A percentile compares a stretch with the other conserved stretches of the same genome.
Evolutionary conservation across 164 flowering plant genomes (phyloP).

Genomic region (Tetracentron sinense): DNA sequence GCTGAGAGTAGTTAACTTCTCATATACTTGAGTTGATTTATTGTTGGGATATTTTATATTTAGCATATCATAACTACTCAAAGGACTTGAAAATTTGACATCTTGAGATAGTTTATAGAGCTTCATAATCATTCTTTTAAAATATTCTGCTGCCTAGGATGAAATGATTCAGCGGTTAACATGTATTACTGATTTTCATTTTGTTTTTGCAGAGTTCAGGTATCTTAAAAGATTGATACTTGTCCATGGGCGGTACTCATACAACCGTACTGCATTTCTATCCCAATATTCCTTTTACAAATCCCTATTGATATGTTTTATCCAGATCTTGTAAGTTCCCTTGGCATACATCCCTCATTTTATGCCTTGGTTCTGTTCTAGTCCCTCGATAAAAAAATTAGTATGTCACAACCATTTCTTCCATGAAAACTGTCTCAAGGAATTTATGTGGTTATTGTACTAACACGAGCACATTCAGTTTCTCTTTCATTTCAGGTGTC

Average conservation of each 20-base stretch:
- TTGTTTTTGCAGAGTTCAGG: constrained; percentile 81
- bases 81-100: not conserved
- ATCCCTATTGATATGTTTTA: constrained; percentile 88
- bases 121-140: not conserved
- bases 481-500: constrained; percentile 96
- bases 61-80: not conserved
- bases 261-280: constrained; percentile 95
- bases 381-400: no score
- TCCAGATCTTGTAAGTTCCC: constrained; percentile 89
- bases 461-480: constrained; percentile 54
- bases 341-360: not conserved
- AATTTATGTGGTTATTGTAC: constrained; percentile 16
- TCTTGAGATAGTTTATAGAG: no score
- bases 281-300: constrained; percentile 97
- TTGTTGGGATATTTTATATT: not conserved
- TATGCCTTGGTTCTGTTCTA: not conserved
- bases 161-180: not conserved
- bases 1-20: not conserved
- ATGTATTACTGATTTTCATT: constrained; percentile 4
- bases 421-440: not conserved
- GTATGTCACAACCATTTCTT: no score
- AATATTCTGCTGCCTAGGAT: not conserved
- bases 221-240: constrained; percentile 91
- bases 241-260: constrained; percentile 97
- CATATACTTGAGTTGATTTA: not conserved